phyloP scores from a whole-genome alignment of 768 basidiomycete species.

The Boletus edulis region DNA sequence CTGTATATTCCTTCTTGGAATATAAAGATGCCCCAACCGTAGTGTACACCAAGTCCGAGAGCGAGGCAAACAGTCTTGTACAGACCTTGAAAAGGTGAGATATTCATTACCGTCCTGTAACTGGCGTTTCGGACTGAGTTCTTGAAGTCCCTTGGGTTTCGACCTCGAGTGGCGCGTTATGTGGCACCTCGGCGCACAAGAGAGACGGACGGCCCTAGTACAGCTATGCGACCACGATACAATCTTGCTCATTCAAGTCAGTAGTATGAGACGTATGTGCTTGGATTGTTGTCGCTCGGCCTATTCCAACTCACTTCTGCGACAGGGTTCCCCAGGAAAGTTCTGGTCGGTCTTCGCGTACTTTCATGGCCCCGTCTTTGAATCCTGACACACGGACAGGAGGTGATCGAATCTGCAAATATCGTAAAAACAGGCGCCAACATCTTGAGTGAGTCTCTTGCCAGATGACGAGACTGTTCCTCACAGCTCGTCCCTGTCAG shows the following conservation, averaged over 20 bases:
- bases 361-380: neutral
- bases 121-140: neutral
- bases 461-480: neutral
- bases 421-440: constrained; percentile 48
- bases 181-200: constrained; percentile 29
- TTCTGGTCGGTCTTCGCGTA: constrained; percentile 31
- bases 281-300: neutral
- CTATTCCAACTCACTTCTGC: neutral
- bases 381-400: constrained; percentile 26
- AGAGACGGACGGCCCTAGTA: constrained; percentile 41
- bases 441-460: constrained; percentile 40
- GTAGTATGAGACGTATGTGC: constrained; percentile 43
- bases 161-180: constrained; percentile 50
- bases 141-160: constrained; percentile 44
- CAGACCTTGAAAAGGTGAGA: constrained; percentile 37
- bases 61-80: constrained; percentile 40
- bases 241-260: constrained; percentile 49
- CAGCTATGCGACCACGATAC: constrained; percentile 43
- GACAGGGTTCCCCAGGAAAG: constrained; percentile 43
- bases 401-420: constrained; percentile 41
- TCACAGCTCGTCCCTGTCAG: constrained; percentile 21
- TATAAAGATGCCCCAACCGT: constrained; percentile 30
- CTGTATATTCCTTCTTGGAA: constrained; percentile 39
- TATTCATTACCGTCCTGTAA: neutral
- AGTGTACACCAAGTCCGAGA: constrained; percentile 40